A percentile compares a stretch with the other conserved stretches of the same genome.
Evolutionary conservation across 2,329 filamentous ascomycete genomes (phyloP).

Genomic region (Xylaria sp.): DNA sequence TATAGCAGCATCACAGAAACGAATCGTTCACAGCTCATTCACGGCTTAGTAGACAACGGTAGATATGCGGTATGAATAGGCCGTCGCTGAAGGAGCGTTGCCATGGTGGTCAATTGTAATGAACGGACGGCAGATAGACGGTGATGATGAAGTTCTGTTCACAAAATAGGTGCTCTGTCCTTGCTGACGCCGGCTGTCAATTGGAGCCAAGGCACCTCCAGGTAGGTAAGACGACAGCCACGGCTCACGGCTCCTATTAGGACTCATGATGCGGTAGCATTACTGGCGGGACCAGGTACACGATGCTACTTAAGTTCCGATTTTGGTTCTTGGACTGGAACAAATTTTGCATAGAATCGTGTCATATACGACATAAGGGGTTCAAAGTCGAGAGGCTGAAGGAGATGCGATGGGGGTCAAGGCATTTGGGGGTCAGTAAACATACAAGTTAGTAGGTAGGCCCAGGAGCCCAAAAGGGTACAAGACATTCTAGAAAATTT

Average conservation of each 20-base stretch:
- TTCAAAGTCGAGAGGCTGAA: slow-evolving; percentile 32
- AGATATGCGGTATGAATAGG: background rate
- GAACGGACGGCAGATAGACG: background rate
- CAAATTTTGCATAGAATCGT: slow-evolving; percentile 25
- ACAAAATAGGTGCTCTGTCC: background rate
- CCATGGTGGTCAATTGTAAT: background rate
- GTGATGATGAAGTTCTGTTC: background rate
- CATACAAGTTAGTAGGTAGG: background rate
- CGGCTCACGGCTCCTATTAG: background rate
- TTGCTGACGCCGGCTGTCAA: slow-evolving; percentile 11
- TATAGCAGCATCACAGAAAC: background rate
- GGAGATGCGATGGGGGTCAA: slow-evolving; percentile 9
- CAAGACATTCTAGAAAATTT: slow-evolving; percentile 25
- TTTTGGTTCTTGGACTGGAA: slow-evolving; percentile 5
- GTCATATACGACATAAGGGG: slow-evolving; percentile 17
- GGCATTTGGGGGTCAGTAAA: slow-evolving; percentile 21
- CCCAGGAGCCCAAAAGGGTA: background rate
- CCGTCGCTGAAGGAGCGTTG: background rate
- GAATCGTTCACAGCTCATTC: slow-evolving; percentile 14
- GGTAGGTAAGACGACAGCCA: background rate
- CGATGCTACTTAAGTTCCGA: background rate
- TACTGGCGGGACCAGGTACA: slow-evolving; percentile 2
- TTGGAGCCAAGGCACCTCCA: background rate
- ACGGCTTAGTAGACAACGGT: background rate
- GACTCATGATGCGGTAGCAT: background rate